phyloP scores from a whole-genome alignment of 257 asterid genomes.

The Scutellaria baicalensis region DNA sequence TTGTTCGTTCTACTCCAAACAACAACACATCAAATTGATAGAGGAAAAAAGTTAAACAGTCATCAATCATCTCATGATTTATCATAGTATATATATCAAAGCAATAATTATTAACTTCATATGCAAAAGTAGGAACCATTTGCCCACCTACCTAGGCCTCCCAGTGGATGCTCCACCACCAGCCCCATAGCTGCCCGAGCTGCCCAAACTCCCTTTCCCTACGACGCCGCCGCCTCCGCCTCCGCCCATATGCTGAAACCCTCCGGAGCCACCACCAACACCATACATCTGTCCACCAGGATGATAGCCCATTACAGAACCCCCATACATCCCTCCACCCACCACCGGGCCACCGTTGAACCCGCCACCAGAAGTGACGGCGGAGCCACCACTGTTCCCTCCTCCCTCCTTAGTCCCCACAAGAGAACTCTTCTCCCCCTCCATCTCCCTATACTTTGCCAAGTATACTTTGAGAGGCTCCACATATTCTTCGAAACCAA shows the following conservation, averaged over 20 bases:
- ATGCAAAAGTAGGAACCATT: neutral
- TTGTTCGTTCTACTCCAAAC: neutral
- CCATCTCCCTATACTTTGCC: slow-evolving; percentile 44
- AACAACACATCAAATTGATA: slow-evolving; percentile 1
- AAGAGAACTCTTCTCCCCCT: slow-evolving; percentile 38
- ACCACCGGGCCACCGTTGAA: slow-evolving; percentile 24
- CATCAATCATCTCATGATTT: slow-evolving; percentile 8
- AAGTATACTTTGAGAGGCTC: slow-evolving; percentile 42
- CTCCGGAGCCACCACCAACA: slow-evolving; percentile 23
- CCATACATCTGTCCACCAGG: slow-evolving; percentile 32
- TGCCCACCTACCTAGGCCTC: slow-evolving; percentile 30
- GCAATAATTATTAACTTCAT: slow-evolving; percentile 8
- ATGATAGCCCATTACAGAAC: slow-evolving; percentile 29
- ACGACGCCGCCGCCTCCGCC: slow-evolving; percentile 13
- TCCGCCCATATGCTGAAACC: slow-evolving; percentile 33
- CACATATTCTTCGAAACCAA: slow-evolving; percentile 43
- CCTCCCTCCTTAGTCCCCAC: slow-evolving; percentile 29
- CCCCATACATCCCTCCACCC: slow-evolving; percentile 31
- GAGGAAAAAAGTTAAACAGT: slow-evolving; percentile 2
- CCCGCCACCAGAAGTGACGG: slow-evolving; percentile 20
- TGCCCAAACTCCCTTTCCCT: slow-evolving; percentile 25
- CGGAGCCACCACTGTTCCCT: slow-evolving; percentile 10
- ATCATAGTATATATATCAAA: neutral
- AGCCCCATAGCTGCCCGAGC: slow-evolving; percentile 27
- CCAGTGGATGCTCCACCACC: slow-evolving; percentile 27